Conservation (phyloP, 257 asterid genomes). For the Capsicum baccatum region DNA sequence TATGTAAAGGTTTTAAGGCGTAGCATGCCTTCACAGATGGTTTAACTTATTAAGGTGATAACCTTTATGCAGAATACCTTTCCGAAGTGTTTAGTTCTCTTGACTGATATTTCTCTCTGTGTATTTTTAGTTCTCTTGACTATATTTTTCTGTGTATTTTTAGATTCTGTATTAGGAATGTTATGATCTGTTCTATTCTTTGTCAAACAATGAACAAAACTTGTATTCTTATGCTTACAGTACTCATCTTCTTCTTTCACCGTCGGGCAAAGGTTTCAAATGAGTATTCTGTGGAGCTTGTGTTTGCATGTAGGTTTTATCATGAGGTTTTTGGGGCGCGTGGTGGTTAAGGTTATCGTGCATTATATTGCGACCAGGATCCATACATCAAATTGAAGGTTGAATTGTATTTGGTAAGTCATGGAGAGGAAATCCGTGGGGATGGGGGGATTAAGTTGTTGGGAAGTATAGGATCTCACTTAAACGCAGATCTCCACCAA, state of each 20-base stretch:
- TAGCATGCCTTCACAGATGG: background rate
- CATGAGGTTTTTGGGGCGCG: background rate
- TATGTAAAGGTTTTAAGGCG: background rate
- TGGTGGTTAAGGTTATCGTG: background rate
- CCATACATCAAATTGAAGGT: background rate
- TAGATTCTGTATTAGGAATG: background rate
- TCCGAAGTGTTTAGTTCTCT: background rate
- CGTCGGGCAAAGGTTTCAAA: no score
- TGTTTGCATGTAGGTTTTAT: background rate
- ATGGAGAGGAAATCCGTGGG: background rate
- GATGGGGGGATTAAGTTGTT: background rate
- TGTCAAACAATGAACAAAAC: no score
- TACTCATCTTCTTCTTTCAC: no score
- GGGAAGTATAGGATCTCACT: no score
- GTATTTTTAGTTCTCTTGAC: background rate
- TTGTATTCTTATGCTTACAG: no score
- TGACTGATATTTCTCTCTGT: background rate
- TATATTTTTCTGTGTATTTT: background rate
- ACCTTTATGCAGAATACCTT: background rate
- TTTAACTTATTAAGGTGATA: conserved; percentile 1
- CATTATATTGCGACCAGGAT: background rate
- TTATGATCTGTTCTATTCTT: background rate
- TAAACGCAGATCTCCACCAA: background rate
- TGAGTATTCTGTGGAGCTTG: background rate
- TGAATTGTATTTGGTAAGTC: background rate